Conservation (phyloP, 352 stramenopile species). For the Phytophthora vignae region DNA sequence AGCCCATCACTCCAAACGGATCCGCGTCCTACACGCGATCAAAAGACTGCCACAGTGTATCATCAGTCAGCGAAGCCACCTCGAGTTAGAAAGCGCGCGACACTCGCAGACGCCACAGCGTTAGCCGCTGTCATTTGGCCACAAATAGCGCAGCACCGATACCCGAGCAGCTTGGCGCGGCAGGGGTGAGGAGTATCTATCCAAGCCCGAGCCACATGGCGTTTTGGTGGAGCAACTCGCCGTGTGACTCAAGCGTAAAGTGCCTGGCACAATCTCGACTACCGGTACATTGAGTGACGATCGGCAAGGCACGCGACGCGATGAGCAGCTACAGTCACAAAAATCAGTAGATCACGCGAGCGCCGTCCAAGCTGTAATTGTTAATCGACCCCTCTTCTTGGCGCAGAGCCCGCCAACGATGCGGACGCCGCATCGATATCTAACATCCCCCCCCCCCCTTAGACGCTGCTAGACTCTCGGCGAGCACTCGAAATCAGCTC, state of each 20-base stretch:
- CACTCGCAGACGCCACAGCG: conserved; percentile 7
- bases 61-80: conserved; percentile 16
- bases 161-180: no score
- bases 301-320: conserved; percentile 10
- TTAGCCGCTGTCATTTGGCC: conserved; percentile 3
- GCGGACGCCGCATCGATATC: no score
- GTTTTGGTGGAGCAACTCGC: conserved; percentile 23
- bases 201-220: not conserved
- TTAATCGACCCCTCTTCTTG: not conserved
- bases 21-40: not conserved
- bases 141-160: not conserved
- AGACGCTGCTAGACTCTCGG: not conserved
- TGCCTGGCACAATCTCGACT: conserved; percentile 1
- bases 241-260: conserved; percentile 35
- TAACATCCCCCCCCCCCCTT: no score
- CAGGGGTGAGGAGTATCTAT: not conserved
- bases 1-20: conserved; percentile 23
- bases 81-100: conserved; percentile 8
- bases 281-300: not conserved
- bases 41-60: not conserved
- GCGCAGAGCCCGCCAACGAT: not conserved
- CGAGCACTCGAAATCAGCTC: not conserved
- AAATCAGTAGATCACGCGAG: not conserved
- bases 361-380: not conserved
- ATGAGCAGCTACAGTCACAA: not conserved